Evolutionary conservation across 2,329 filamentous ascomycete species (phyloP), one percentile per base, ranked within the genome.

Genomic region (Ceratocystis papillata): DNA sequence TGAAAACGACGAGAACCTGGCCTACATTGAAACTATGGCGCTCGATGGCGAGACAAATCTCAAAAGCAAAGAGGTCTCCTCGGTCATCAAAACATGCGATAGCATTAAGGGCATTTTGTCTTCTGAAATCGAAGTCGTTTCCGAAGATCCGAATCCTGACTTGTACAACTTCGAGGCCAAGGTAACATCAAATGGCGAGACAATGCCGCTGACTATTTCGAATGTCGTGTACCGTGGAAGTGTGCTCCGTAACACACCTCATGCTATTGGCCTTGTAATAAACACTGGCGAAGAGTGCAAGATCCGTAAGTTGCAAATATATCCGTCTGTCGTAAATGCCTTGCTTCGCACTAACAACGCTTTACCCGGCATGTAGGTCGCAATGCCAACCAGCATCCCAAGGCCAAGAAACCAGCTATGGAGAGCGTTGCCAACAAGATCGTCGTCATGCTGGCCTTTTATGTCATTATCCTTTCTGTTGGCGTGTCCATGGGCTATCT

Each of bases 211-310:
- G 70, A 95, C 90, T 0, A 84, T 89, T 50, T 87, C 84, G 66
- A 89, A 96, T 71, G 85, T 96, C 64, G 79, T 96, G 5, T 96
- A 95, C 74, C 87, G 92, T 61, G 92, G 92, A 50, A 94, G 90
- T 71, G 83, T 92, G 3, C 74, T 96, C 66, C 83, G 92, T 64
- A 96, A 96, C 72, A 96, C 91, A 0, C 79, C 80, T 4, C 79
- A 80, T 68, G 87, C 85, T 3, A 78, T 90, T 60, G 91, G 90
- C 1, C 69, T 96, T 71, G 88, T 96, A 41, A 86, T 96, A 70
- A 96, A 96, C 75, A 91, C 88, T 0, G 89, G 89, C 44, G 89
- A 95, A 73, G 90, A 96, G 74, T 95, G 89, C 77, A 95, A 94
- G 74, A 92, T 95, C 67, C 87, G 90, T 60, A 67, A 65, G 68